Evolutionary conservation across 805 yeast species (phyloP), one percentile per base, ranked within the genome.

Genomic region (Starmerella tilneyi): DNA sequence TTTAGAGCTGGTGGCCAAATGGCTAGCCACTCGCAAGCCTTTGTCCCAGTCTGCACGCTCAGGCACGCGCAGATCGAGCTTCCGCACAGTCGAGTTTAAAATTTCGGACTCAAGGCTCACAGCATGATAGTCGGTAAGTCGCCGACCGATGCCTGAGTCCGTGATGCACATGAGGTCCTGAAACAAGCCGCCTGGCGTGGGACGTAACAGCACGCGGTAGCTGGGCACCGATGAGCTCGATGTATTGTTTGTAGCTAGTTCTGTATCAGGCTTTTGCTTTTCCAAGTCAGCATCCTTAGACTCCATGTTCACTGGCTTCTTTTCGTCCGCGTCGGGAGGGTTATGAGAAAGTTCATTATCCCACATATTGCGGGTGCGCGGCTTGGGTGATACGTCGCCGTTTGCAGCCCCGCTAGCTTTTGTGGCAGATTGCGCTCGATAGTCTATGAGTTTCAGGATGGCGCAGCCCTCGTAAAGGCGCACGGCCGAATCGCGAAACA

Each of bases 401-500:
- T 23, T 24, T 8, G 4, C 22, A 20, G 30, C 4, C 9, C 16
- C 40, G 22, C 13, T 15, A 4, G 29, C 8, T 15, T 24, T 24
- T 11, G 40, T 4, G n/a, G 30, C 30, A 9, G 40, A 36, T 15
- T 36, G 67, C 47, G 73, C 70, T 20, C 96, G 68, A 61, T 88
- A 95, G 62, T 89, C 98, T 53, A 74, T 76, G n/a, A 89, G 80
- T 59, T 84, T 84, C 40, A 89, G 63, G 13, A 89, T 83, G 31
- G 89, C 67, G 61, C 94, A 84, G 0, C 96, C 96, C 59, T 92
- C 96, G 60, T 84, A 89, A 44, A 85, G 74, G 48, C 76, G 75
- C 27, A 88, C 75, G 16, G 88, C 81, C 29, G 89, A 84, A 61
- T 89, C 97, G 57, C 82, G 78, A 36, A 92, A 71, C 9, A 89